Conservation (phyloP, 495 filamentous ascomycete genomes). For the Penicillium canariense region DNA sequence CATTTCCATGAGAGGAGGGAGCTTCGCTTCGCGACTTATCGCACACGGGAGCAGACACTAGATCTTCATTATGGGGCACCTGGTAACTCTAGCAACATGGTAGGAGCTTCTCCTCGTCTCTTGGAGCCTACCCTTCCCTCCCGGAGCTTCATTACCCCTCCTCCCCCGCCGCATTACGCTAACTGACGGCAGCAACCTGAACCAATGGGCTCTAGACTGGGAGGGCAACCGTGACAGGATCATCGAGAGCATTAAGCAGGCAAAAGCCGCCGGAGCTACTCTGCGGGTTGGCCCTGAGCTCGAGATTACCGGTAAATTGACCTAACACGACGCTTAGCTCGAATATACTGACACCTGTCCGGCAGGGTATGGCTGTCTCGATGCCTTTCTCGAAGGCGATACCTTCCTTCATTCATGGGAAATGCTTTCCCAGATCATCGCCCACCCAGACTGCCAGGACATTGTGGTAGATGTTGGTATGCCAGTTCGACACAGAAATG, state of each 20-base stretch:
- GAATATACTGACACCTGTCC: slow-evolving; percentile 19
- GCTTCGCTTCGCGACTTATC: background rate
- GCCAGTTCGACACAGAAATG: slow-evolving; percentile 61
- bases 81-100: slow-evolving; percentile 45
- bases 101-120: slow-evolving; percentile 6
- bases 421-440: slow-evolving; percentile 55
- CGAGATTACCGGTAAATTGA: slow-evolving; percentile 51
- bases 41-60: background rate
- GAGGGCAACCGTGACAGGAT: slow-evolving; percentile 76
- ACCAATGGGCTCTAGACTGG: slow-evolving; percentile 71
- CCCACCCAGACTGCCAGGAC: slow-evolving; percentile 62
- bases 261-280: slow-evolving; percentile 68
- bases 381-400: slow-evolving; percentile 34
- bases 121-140: background rate
- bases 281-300: slow-evolving; percentile 76
- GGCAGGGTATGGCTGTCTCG: slow-evolving; percentile 60
- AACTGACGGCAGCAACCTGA: slow-evolving; percentile 31
- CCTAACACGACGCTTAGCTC: background rate
- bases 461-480: slow-evolving; percentile 81
- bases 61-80: slow-evolving; percentile 34
- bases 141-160: slow-evolving; percentile 7
- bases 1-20: slow-evolving; percentile 1
- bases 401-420: slow-evolving; percentile 72
- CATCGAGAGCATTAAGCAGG: slow-evolving; percentile 67
- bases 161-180: background rate